A percentile compares a stretch with the other conserved stretches of the same genome.
Conservation (phyloP, 2,329 filamentous ascomycete species). For the Escovopsis sp. region DNA sequence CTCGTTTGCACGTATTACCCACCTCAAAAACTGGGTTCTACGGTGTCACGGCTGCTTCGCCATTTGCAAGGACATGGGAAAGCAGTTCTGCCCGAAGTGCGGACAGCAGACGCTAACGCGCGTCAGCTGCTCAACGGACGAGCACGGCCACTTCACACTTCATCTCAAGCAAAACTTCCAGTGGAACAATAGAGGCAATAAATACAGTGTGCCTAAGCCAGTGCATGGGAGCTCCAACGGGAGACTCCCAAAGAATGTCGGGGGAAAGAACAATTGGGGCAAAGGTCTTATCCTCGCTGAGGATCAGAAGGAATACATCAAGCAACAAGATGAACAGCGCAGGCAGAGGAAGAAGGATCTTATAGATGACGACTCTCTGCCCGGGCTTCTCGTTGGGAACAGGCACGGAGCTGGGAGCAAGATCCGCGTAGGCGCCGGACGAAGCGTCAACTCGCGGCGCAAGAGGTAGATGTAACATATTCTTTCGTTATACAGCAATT, state of each 20-base stretch:
- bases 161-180: slow-evolving; percentile 92
- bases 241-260: slow-evolving; percentile 50
- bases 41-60: slow-evolving; percentile 91
- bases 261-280: slow-evolving; percentile 81
- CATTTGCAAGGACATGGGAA: slow-evolving; percentile 65
- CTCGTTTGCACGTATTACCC: slow-evolving; percentile 62
- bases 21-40: slow-evolving; percentile 76
- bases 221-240: slow-evolving; percentile 67
- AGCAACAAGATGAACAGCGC: slow-evolving; percentile 46
- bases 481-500: too few relatives aligned
- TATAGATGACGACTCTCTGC: slow-evolving; percentile 92
- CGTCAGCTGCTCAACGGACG: slow-evolving; percentile 71
- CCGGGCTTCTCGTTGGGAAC: slow-evolving; percentile 69
- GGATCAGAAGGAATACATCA: slow-evolving; percentile 85
- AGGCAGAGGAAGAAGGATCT: slow-evolving; percentile 60
- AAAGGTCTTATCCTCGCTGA: slow-evolving; percentile 70
- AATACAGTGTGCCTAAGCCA: slow-evolving; percentile 86
- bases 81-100: slow-evolving; percentile 87
- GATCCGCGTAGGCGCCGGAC: slow-evolving; percentile 70
- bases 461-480: slow-evolving; percentile 23
- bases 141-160: slow-evolving; percentile 64
- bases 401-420: slow-evolving; percentile 48
- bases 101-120: slow-evolving; percentile 76
- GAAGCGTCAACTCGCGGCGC: slow-evolving; percentile 70
- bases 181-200: slow-evolving; percentile 85